Base-by-base conservation (phyloP, 345 rosid genomes). In the Eucalyptus cloeziana region DNA sequence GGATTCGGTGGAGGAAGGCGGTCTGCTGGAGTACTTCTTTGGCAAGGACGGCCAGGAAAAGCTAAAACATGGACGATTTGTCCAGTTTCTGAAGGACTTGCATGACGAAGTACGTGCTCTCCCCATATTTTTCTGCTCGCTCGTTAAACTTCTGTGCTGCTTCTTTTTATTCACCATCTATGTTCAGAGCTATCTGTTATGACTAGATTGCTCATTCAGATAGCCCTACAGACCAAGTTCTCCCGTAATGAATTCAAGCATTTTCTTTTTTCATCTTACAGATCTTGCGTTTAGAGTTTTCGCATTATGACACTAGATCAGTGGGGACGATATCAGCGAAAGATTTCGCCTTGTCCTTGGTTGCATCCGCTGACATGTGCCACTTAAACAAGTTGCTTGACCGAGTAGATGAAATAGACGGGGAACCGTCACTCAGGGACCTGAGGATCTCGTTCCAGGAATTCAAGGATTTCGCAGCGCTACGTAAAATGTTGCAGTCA, bases 261-360 rank as follows among this genome's bases (percentile, higher is more conserved):
- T 86, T 12, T 8, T 16, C 1, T 60, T 16, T 8, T 89, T 58
- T 76, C n/a, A 4, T 64, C 25, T 67, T 11, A 81, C 86, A 95
- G 98, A 94, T 95, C 45, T 43, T 94, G 91, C 90, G 51, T 86
- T 91, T 96, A 92, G 97, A 95, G 92, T 96, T 96, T 87, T 92
- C 94, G 8, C 96, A 96, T 88, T 96, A 95, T 49, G 96, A 95
- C 86, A 87, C 86, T 60, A 93, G 92, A 86, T 43, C 58, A 58
- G 86, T 62, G 25, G 94, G 94, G 43, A 90, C 95, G 37, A 94
- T 96, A 90, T 93, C 94, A 10, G 94, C 96, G 6, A 94, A 93
- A 92, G 98, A 96, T 90, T 95, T 94, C 43, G 96, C 98, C 8
- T 89, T 94, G 85, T 94, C 97, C 14, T 85, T 96, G 88, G 97